Percentiles rank a stretch among this genome's conserved stretches.
These are phyloP conservation scores for Asterochloris sp. DNA, from an alignment of 139 green algal species.

Conservation along the genomic window DNA sequence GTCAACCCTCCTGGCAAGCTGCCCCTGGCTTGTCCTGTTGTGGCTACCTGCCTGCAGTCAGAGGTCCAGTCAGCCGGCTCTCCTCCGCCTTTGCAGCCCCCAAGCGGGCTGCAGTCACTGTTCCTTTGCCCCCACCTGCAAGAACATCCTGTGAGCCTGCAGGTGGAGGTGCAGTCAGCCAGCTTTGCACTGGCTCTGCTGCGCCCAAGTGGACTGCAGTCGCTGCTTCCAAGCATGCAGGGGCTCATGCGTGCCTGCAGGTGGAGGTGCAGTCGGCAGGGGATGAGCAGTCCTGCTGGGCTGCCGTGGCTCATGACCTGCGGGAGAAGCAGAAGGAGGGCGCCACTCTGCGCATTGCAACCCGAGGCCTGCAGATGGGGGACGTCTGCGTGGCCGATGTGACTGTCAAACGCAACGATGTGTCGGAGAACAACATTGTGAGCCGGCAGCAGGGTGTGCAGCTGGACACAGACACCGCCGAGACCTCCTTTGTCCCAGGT, in stretches of 20 bases:
- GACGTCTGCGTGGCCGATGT: slow-evolving; percentile 49
- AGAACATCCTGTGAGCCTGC: neutral
- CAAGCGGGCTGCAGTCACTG: neutral
- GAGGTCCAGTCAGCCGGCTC: too few species aligned
- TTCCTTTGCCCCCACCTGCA: neutral
- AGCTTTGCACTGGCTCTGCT: too few species aligned
- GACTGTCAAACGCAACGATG: slow-evolving; percentile 13
- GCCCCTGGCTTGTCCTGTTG: too few species aligned
- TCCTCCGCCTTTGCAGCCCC: neutral
- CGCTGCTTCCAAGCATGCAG: too few species aligned
- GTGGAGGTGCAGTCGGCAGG: slow-evolving; percentile 14
- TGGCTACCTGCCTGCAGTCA: too few species aligned
- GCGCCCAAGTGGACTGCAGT: too few species aligned
- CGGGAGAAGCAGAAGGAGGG: slow-evolving; percentile 57
- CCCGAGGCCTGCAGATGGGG: slow-evolving; percentile 35
- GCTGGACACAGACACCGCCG: slow-evolving; percentile 45
- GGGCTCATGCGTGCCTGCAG: too few species aligned
- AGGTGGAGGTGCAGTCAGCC: slow-evolving; percentile 18
- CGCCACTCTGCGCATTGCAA: slow-evolving; percentile 49
- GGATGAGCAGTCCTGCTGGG: neutral
- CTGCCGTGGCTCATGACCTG: slow-evolving; percentile 7
- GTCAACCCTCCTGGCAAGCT: neutral
- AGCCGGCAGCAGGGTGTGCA: slow-evolving; percentile 29
- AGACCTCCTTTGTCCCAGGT: slow-evolving; percentile 42
- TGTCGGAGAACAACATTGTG: slow-evolving; percentile 24